These are phyloP conservation scores for Pseudogymnoascus destructans DNA, from an alignment of 2,329 filamentous ascomycete species.

Conservation along the genomic window DNA sequence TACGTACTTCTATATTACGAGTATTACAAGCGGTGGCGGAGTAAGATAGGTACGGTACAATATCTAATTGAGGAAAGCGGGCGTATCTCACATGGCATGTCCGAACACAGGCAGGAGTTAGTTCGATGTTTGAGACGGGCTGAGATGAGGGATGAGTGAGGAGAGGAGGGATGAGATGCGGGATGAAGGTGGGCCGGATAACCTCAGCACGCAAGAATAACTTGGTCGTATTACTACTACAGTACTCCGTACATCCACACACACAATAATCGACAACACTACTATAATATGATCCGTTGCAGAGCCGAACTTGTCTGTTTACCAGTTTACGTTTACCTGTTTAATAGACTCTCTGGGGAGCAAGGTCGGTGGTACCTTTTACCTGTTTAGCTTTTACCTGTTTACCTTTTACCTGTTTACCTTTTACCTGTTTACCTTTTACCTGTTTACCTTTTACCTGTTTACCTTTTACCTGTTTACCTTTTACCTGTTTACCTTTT, in stretches of 20 bases:
- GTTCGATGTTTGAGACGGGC: neutral
- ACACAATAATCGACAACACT: neutral
- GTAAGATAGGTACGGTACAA: neutral
- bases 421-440: too few relatives aligned
- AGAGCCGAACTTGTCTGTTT: neutral
- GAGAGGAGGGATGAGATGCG: neutral
- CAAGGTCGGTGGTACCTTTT: neutral
- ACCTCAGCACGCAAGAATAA: neutral
- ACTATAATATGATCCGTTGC: neutral
- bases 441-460: too few relatives aligned
- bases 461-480: too few relatives aligned
- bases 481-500: too few relatives aligned
- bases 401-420: too few relatives aligned
- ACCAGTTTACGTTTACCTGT: too few relatives aligned
- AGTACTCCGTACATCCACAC: too few relatives aligned
- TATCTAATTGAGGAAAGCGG: neutral
- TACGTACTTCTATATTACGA: neutral
- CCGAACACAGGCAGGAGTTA: neutral
- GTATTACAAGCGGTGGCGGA: neutral
- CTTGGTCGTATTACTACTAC: neutral
- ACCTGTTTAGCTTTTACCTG: too few relatives aligned
- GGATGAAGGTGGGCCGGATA: neutral
- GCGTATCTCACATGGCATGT: neutral
- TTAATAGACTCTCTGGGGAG: neutral
- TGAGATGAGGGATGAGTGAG: conserved; percentile 1